phyloP scores from a whole-genome alignment of 768 basidiomycete species.

The Trametes coccinea region DNA sequence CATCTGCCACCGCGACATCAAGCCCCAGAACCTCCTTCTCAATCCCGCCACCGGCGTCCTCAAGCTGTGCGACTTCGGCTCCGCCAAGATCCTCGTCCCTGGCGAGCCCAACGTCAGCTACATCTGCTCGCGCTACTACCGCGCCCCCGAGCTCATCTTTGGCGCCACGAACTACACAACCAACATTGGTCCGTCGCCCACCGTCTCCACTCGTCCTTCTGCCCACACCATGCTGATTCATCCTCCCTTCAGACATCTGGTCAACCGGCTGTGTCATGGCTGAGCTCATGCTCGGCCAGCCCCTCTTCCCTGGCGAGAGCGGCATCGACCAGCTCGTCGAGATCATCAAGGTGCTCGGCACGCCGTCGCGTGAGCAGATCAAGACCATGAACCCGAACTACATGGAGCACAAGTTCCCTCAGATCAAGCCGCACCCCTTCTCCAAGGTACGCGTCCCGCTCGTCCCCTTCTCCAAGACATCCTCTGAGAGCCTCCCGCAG shows the following conservation, averaged over 20 bases:
- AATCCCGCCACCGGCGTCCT: conserved; percentile 96
- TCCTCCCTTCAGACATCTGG: conserved; percentile 79
- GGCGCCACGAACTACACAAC: conserved; percentile 99
- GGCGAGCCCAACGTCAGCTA: conserved; percentile 99
- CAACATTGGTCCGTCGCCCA: conserved; percentile 78
- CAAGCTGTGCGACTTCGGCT: conserved; percentile 98
- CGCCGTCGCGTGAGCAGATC: conserved; percentile 98
- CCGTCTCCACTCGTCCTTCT: not conserved
- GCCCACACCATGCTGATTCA: not conserved
- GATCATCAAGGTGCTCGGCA: conserved; percentile 99
- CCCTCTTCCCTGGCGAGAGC: conserved; percentile 97
- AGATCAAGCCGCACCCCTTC: conserved; percentile 99
- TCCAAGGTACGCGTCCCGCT: conserved; percentile 67
- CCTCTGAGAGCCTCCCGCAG: conserved; percentile 39
- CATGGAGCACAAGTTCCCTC: conserved; percentile 99
- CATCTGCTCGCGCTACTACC: conserved; percentile 99
- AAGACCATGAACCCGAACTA: conserved; percentile 99
- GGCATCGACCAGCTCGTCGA: conserved; percentile 99
- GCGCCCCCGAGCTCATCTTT: conserved; percentile 98
- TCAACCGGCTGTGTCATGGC: conserved; percentile 99
- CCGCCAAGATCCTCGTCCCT: conserved; percentile 96
- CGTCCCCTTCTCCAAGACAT: conserved; percentile 4
- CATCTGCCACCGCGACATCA: conserved; percentile 99
- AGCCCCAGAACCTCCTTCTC: conserved; percentile 97
- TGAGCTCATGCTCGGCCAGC: conserved; percentile 98